Percentiles rank a stretch among this genome's conserved stretches.
Conservation (phyloP, 1,139 yeast species). For the Magnusiomyces ingens region DNA sequence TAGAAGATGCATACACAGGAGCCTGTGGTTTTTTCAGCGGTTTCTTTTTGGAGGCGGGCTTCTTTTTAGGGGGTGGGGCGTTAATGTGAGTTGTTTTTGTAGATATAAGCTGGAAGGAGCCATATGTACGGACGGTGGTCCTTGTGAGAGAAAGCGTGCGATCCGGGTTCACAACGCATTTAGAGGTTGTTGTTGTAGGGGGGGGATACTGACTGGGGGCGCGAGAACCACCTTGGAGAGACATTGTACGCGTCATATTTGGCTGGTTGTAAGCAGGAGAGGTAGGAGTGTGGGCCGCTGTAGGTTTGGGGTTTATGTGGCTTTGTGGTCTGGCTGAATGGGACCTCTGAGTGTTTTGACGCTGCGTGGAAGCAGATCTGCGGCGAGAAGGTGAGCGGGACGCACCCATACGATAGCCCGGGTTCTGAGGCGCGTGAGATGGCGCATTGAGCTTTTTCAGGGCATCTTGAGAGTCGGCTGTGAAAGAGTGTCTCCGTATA, state of each 20-base stretch:
- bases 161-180: constrained; percentile 22
- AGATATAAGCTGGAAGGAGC: constrained; percentile 33
- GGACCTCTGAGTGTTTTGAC: constrained; percentile 5
- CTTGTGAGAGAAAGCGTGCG: constrained; percentile 36
- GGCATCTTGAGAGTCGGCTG: constrained; percentile 12
- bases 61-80: constrained; percentile 6
- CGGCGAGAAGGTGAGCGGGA: not conserved
- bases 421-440: not conserved
- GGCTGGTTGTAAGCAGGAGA: no score
- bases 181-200: no score
- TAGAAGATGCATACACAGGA: constrained; percentile 23
- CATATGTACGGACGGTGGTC: constrained; percentile 34
- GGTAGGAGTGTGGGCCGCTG: no score
- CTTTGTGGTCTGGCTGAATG: constrained; percentile 1
- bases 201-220: no score
- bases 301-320: not conserved
- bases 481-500: constrained; percentile 32
- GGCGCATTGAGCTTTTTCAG: not conserved
- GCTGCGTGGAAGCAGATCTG: not conserved
- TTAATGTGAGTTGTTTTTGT: constrained; percentile 29
- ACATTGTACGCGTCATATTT: no score
- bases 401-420: not conserved
- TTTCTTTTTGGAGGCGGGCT: not conserved
- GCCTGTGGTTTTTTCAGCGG: not conserved
- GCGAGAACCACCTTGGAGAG: no score